Evolutionary conservation across 768 basidiomycete species (phyloP), one percentile per base, ranked within the genome.

Genomic region (Boletus rubropictus): DNA sequence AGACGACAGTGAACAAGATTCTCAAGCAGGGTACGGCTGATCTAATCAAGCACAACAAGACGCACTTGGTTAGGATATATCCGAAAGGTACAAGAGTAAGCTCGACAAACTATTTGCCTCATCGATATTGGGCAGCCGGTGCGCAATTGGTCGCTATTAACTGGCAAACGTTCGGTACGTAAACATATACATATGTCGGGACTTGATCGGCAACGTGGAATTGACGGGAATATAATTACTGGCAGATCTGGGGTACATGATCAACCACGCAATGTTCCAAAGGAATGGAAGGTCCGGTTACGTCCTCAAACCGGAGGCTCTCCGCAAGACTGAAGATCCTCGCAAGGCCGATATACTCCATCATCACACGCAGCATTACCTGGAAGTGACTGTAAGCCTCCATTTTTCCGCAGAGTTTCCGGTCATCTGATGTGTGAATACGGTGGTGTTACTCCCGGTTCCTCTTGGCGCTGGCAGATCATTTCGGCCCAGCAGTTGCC

Each of bases 191-290:
- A 39, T n/a, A 17, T 25, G 25, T 27, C 5, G 1, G 14, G 24
- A 1, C 2, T 41, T 2, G 14, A 18, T 21, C 8, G 28, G 50
- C 35, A 14, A 28, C 20, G 12, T 46, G 39, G 21, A 34, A 24
- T 42, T 49, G n/a, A 48, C 24, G 14, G 20, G 25, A 25, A 12
- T n/a, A 18, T 10, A 10, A 31, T 46, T 29, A 12, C n/a, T 25
- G 44, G 34, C 63, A 92, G 93, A 97, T 66, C 68, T 91, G 42
- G 93, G 91, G 2, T 87, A 85, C 60, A 82, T 85, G 72, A 89
- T 97, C 64, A 99, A 96, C 59, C 82, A 88, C 50, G 90, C 94
- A 6, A 93, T 98, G 90, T 99, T 99, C 66, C 83, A 85, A 53
- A 76, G 87, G 4, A 94, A 95, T 55, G 88, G 86, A n/a, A 78